Base-by-base conservation (phyloP, 2,329 filamentous ascomycete species). In the Ophioceras dolichostomum region DNA sequence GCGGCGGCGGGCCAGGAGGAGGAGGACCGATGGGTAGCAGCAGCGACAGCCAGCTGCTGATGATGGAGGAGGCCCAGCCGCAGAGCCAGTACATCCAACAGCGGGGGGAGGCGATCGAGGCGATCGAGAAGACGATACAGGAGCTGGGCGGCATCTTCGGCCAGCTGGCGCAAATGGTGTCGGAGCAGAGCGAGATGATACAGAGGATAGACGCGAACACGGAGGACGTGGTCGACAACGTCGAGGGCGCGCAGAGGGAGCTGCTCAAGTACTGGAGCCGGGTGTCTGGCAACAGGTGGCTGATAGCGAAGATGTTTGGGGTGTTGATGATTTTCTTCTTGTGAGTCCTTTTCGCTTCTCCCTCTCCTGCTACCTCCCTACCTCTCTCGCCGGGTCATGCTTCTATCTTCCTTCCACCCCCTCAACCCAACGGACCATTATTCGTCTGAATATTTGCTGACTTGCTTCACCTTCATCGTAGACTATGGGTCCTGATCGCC, bases 101-200 rank as follows among this genome's bases (percentile, higher is more conserved):
- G 54, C 73, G 91, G 57, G 89, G 89, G 14, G 86, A 95, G 57
- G 91, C 91, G 0, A 96, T 98, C 45, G 89, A 96, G 55, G 84
- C 87, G 4, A 98, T 98, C 42, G 91, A 98, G 58, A 79, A 84
- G 48, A 98, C 91, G 2, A 98, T 98, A 48, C 78, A 76, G 44
- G 91, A 98, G 56, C 68, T 98, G 1, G 91, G 91, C 20, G 65
- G 65, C 36, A 52, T 54, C 34, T 49, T 45, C 34, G 43, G 39
- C 2, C 40, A 98, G 59, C 65, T 98, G 35, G 89, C 91, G 26
- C 79, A 85, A 47, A 96, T 98, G 91, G 91, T 98, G 21, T 86
- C 83, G 39, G 89, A 98, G 58, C 91, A 98, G 62, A 86, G 84
- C 43, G 91, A 95, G 60, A 94, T 94, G 82, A 94, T 98, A 46